A percentile compares a stretch with the other conserved stretches of the same genome.
phyloP scores from a whole-genome alignment of 2,329 filamentous ascomycete species.

The Penicillium nordicum region DNA sequence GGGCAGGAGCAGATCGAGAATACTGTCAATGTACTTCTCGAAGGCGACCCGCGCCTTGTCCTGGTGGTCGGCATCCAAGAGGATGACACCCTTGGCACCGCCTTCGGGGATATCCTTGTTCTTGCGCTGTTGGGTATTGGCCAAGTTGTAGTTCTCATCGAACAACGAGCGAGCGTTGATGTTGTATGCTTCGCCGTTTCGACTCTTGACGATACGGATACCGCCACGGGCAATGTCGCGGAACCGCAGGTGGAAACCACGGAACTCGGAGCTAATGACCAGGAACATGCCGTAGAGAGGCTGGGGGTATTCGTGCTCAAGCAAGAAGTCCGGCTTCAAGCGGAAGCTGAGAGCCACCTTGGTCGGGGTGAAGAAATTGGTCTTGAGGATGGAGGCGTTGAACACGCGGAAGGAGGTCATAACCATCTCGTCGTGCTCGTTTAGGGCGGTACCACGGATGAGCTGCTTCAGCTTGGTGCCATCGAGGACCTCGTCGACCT shows the following conservation, averaged over 20 bases:
- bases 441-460: constrained; percentile 75
- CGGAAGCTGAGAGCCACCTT: constrained; percentile 98
- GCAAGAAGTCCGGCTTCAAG: constrained; percentile 75
- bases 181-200: constrained; percentile 89
- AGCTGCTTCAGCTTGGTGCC: constrained; percentile 70
- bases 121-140: constrained; percentile 98
- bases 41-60: constrained; percentile 90
- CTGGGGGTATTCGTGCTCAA: constrained; percentile 86
- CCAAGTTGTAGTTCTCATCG: constrained; percentile 97
- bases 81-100: constrained; percentile 94
- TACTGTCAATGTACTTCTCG: constrained; percentile 99
- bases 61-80: constrained; percentile 90
- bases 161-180: constrained; percentile 97
- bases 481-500: constrained; percentile 70
- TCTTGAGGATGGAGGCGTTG: constrained; percentile 91
- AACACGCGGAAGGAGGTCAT: constrained; percentile 96
- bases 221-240: constrained; percentile 94
- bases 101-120: constrained; percentile 99
- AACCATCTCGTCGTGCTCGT: constrained; percentile 97
- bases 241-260: constrained; percentile 96
- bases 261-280: constrained; percentile 92
- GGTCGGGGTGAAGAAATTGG: constrained; percentile 95
- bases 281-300: constrained; percentile 98
- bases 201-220: constrained; percentile 97
- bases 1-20: constrained; percentile 87